Evolutionary conservation across 192 early-diverging fungal genomes (phyloP).

Genomic region (Coemansia sp.): DNA sequence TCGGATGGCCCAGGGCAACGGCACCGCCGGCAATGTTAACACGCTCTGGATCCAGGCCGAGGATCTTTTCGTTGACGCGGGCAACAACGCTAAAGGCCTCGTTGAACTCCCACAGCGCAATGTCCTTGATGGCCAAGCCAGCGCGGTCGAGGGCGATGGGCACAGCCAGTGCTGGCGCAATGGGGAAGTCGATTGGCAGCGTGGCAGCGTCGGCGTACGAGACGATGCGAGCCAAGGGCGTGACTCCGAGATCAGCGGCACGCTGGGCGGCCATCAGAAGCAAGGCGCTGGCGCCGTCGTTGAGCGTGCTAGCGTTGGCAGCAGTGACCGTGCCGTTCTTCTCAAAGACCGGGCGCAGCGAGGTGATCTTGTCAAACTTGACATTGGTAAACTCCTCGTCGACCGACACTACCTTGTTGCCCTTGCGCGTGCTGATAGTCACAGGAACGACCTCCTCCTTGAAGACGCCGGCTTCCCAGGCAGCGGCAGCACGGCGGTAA

Average conservation of each 20-base stretch:
- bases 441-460: constrained; percentile 83
- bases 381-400: constrained; percentile 97
- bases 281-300: constrained; percentile 94
- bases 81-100: constrained; percentile 96
- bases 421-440: constrained; percentile 78
- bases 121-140: constrained; percentile 76
- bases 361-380: constrained; percentile 85
- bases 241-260: constrained; percentile 73
- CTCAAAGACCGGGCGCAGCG: constrained; percentile 76
- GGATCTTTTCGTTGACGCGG: constrained; percentile 84
- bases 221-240: constrained; percentile 85
- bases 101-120: constrained; percentile 94
- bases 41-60: constrained; percentile 67
- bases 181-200: constrained; percentile 90
- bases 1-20: constrained; percentile 77
- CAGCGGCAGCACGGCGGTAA: constrained; percentile 86
- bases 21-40: constrained; percentile 83
- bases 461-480: constrained; percentile 84
- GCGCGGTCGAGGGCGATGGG: constrained; percentile 91
- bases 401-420: constrained; percentile 69
- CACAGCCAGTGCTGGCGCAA: constrained; percentile 89
- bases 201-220: constrained; percentile 90
- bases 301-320: constrained; percentile 92
- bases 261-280: constrained; percentile 77
- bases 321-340: constrained; percentile 94